A percentile compares a stretch with the other conserved stretches of the same genome.
Conservation (phyloP, 23 red algal genomes). For the Gracilaria caudata region DNA sequence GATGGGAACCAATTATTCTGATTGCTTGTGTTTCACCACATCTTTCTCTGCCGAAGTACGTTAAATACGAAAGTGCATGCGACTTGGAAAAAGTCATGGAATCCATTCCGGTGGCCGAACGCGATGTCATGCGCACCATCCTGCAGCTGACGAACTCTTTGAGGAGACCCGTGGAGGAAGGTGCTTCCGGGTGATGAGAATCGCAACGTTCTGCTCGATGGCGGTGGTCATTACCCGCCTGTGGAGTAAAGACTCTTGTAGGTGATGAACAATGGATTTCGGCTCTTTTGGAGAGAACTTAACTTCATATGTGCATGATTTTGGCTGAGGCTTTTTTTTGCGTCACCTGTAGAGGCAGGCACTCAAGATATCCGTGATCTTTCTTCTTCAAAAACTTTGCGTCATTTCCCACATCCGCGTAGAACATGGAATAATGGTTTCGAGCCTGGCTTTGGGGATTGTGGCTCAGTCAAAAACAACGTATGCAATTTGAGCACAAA, state of each 20-base stretch:
- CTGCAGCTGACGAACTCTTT: neutral
- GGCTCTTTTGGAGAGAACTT: no score
- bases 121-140: conserved; percentile 3
- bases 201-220: neutral
- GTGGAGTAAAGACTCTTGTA: no score
- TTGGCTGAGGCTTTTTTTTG: no score
- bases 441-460: neutral
- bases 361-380: no score
- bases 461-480: neutral
- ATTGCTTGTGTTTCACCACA: conserved; percentile 7
- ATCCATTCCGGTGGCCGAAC: neutral
- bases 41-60: conserved; percentile 17
- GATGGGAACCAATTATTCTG: conserved; percentile 20
- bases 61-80: neutral
- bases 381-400: no score
- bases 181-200: neutral
- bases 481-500: neutral
- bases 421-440: neutral
- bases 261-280: no score
- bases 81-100: conserved; percentile 3
- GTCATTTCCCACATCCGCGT: neutral
- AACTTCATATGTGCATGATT: no score
- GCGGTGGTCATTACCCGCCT: neutral
- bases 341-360: no score
- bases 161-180: neutral